phyloP scores from a whole-genome alignment of 2,329 filamentous ascomycete genomes.

The Shiraia bambusicola region DNA sequence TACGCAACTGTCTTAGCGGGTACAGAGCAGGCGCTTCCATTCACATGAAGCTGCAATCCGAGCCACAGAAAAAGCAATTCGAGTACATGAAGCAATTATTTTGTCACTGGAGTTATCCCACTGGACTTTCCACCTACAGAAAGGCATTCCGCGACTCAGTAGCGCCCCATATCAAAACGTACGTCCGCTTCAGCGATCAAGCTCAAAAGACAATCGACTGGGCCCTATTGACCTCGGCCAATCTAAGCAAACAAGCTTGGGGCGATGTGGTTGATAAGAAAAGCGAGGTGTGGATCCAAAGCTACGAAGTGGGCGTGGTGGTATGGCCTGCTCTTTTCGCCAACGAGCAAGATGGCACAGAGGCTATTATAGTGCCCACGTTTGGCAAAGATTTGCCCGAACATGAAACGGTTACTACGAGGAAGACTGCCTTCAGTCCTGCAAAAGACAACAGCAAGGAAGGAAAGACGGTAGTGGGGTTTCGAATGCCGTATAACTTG shows the following conservation, averaged over 20 bases:
- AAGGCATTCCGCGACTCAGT: conserved; percentile 54
- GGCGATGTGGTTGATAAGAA: conserved; percentile 62
- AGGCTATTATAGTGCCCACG: conserved; percentile 63
- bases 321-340: conserved; percentile 69
- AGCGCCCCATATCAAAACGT: conserved; percentile 88
- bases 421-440: conserved; percentile 10
- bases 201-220: conserved; percentile 66
- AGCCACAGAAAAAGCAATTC: conserved; percentile 72
- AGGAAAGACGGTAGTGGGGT: conserved; percentile 56
- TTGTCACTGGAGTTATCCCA: conserved; percentile 66
- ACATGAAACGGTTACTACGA: conserved; percentile 21
- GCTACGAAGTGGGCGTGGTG: conserved; percentile 81
- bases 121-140: background rate
- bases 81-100: conserved; percentile 69
- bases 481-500: conserved; percentile 81
- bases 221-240: conserved; percentile 89
- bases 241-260: conserved; percentile 87
- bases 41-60: conserved; percentile 73
- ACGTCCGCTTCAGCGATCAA: conserved; percentile 63
- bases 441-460: background rate
- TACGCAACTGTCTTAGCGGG: conserved; percentile 73
- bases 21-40: conserved; percentile 78
- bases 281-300: conserved; percentile 69
- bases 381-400: conserved; percentile 63
- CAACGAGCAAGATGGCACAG: conserved; percentile 19